A percentile compares a stretch with the other conserved stretches of the same genome.
Conservation (phyloP, 768 basidiomycete genomes). For the Kwoniella heveanensis region DNA sequence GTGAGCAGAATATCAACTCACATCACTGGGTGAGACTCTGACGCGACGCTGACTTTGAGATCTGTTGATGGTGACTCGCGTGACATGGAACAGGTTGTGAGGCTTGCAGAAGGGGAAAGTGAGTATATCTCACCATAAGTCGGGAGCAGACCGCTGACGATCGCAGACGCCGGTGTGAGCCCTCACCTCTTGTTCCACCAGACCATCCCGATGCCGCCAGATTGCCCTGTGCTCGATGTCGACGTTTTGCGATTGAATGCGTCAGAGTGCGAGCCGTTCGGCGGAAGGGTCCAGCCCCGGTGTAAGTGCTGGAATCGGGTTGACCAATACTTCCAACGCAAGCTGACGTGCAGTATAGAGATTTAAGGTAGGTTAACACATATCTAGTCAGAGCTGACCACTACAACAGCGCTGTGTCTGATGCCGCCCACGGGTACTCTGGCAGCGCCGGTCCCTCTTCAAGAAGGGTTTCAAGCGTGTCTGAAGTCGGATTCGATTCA, state of each 20-base stretch:
- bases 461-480: constrained; percentile 10
- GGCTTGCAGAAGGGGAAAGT: constrained; percentile 49
- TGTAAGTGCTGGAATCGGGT: constrained; percentile 31
- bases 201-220: constrained; percentile 44
- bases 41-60: not conserved
- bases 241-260: constrained; percentile 46
- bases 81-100: constrained; percentile 33
- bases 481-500: constrained; percentile 10
- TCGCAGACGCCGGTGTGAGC: constrained; percentile 43
- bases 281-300: constrained; percentile 46
- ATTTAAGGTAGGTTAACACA: constrained; percentile 26
- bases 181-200: constrained; percentile 45
- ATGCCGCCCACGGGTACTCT: constrained; percentile 36
- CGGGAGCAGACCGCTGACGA: not conserved
- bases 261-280: constrained; percentile 30
- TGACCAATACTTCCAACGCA: no score
- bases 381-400: not conserved
- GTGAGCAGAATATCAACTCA: not conserved
- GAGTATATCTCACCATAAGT: constrained; percentile 8
- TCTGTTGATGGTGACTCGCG: constrained; percentile 11
- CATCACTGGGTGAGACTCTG: not conserved
- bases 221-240: constrained; percentile 46
- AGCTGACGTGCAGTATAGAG: constrained; percentile 10
- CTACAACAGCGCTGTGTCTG: constrained; percentile 33
- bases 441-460: not conserved